Evolutionary conservation across 1,139 yeast genomes (phyloP).

Genomic region (Magnusiomyces sp.): DNA sequence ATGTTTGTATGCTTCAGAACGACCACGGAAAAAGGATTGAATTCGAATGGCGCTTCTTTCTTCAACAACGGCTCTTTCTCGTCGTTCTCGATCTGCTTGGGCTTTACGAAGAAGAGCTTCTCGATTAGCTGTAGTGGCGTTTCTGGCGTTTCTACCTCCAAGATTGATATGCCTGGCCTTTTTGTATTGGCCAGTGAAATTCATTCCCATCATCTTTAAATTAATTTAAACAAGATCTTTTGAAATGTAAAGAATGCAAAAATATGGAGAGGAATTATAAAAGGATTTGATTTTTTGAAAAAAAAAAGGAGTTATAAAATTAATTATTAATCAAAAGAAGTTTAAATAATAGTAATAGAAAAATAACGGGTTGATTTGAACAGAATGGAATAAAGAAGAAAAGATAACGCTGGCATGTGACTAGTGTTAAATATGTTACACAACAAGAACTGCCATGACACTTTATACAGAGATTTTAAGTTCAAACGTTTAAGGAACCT

Average conservation of each 20-base stretch:
- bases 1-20: too few relatives aligned
- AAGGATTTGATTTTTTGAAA: too few relatives aligned
- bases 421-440: not conserved
- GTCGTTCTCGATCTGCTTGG: conserved; percentile 50
- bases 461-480: too few relatives aligned
- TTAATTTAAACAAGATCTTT: not conserved
- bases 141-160: conserved; percentile 45
- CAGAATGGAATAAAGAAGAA: not conserved
- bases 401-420: not conserved
- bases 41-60: conserved; percentile 43
- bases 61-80: conserved; percentile 43
- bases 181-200: conserved; percentile 32
- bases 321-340: too few relatives aligned
- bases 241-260: not conserved
- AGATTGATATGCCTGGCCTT: conserved; percentile 56
- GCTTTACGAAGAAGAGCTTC: conserved; percentile 50
- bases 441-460: too few relatives aligned
- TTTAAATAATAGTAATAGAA: conserved; percentile 1
- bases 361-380: not conserved
- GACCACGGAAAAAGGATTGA: conserved; percentile 34
- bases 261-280: too few relatives aligned
- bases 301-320: too few relatives aligned
- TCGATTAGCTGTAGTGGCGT: conserved; percentile 24
- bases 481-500: too few relatives aligned
- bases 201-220: conserved; percentile 18